These are phyloP conservation scores for Eucalyptus caleyi DNA, from an alignment of 345 rosid species.

Conservation along the genomic window DNA sequence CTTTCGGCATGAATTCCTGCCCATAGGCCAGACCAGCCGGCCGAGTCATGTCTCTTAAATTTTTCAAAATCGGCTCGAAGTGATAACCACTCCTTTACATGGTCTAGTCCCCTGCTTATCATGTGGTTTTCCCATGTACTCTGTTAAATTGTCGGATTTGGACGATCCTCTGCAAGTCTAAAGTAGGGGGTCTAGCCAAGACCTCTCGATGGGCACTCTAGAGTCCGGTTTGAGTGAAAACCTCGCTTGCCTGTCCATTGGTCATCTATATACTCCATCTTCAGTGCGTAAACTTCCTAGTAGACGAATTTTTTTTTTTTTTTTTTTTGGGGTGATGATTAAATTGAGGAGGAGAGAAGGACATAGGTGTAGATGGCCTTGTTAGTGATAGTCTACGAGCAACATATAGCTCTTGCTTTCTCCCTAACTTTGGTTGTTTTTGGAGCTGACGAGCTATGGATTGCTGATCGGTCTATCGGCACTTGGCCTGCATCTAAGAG, in stretches of 20 bases:
- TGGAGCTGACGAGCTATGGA: too few relatives aligned
- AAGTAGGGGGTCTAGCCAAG: not conserved
- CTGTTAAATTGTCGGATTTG: not conserved
- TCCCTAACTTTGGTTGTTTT: too few relatives aligned
- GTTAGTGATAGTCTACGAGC: too few relatives aligned
- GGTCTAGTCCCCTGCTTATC: not conserved
- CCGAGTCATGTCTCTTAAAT: not conserved
- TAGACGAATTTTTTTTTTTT: not conserved
- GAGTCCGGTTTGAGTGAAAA: not conserved
- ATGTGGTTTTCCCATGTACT: not conserved
- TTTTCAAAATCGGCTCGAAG: not conserved
- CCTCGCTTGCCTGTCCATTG: not conserved
- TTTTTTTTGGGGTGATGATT: not conserved
- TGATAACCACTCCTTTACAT: not conserved
- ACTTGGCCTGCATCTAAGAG: not conserved
- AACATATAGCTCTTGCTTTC: too few relatives aligned
- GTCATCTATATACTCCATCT: not conserved
- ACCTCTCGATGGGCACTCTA: not conserved
- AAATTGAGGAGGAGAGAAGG: not conserved
- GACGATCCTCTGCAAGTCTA: not conserved
- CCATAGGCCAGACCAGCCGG: not conserved
- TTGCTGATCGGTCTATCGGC: too few relatives aligned
- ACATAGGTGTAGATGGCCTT: not conserved
- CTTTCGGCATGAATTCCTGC: not conserved
- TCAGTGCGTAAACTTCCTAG: not conserved